Evolutionary conservation across 441 rosid genomes (phyloP), one percentile per base, ranked within the genome.

Genomic region (Mallotus japonicus): DNA sequence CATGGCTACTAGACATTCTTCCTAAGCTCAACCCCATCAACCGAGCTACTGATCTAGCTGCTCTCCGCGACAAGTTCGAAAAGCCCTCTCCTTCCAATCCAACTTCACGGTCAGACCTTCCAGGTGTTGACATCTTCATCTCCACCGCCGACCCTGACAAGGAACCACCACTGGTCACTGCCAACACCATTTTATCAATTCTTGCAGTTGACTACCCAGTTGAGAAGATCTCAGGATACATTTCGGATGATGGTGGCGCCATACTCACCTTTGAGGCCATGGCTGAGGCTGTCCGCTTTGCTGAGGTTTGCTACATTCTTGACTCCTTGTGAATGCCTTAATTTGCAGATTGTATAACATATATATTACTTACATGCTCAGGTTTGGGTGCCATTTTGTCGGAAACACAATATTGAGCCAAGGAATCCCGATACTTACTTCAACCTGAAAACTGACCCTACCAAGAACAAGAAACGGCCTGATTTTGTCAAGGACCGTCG

Each of bases 351-450:
- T 4, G 19, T 11, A n/a, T 42, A 56, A 56, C 7, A 65, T 49
- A 65, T 13, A 17, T 17, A 19, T 65, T 54, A 8, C 6, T 55
- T 49, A 12, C 24, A n/a, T 42, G 58, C 6, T 44, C 11, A 87
- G 92, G 72, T 87, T 49, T 92, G 97, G 98, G 96, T 91, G 73
- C 98, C 98, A n/a, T 93, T 93, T 75, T 93, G 97, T 44, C 84
- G 98, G 17, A 93, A 93, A 73, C 98, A 93, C 76, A 80, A 86
- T 55, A 89, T 93, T 32, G 98, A 93, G 75, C 97, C 97, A 0
- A 85, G 92, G 73, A 93, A 91, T 73, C 98, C 96, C 0, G 97
- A 93, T 62, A 88, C 89, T 79, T 90, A 93, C 80, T 91, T 91
- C 69, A 84, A 1, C 78, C 5, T 76, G 70, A 86, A 87, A 72